Evolutionary conservation across 192 early-diverging fungal genomes (phyloP).

Genomic region (Coemansia biformis): DNA sequence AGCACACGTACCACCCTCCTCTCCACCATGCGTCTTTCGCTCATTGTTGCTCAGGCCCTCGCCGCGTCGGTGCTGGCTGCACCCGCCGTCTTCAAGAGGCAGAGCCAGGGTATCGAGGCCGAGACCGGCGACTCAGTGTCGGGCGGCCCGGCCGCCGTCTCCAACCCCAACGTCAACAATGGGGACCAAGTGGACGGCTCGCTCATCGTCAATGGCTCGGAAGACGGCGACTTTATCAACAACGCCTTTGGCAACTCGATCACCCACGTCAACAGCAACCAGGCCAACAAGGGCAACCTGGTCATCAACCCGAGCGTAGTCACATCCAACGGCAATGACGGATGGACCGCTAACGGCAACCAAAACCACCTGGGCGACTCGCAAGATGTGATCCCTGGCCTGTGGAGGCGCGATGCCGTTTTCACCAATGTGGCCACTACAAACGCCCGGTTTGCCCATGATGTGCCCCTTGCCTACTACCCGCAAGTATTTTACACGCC

Average conservation of each 20-base stretch:
- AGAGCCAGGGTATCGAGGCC: slow-evolving; percentile 15
- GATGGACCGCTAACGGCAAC: slow-evolving; percentile 20
- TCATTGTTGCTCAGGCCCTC: slow-evolving; percentile 14
- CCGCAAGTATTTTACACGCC: background rate
- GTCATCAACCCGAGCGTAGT: slow-evolving; percentile 20
- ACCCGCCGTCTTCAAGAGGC: slow-evolving; percentile 7
- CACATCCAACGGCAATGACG: slow-evolving; percentile 22
- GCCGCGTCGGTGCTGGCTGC: slow-evolving; percentile 17
- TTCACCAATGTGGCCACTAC: slow-evolving; percentile 9
- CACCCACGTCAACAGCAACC: slow-evolving; percentile 29
- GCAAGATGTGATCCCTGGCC: slow-evolving; percentile 9
- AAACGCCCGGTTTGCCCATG: background rate
- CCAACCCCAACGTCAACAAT: slow-evolving; percentile 31
- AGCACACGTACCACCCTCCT: background rate
- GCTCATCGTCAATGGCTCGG: slow-evolving; percentile 6
- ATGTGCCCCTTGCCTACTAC: slow-evolving; percentile 1
- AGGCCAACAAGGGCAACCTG: slow-evolving; percentile 40
- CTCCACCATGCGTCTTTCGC: slow-evolving; percentile 19
- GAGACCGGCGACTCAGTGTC: slow-evolving; percentile 18
- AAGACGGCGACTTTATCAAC: slow-evolving; percentile 11
- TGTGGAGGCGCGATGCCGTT: slow-evolving; percentile 12
- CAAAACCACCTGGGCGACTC: slow-evolving; percentile 24
- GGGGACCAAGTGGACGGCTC: slow-evolving; percentile 25
- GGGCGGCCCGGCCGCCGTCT: slow-evolving; percentile 17
- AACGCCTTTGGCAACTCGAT: slow-evolving; percentile 26